phyloP scores from a whole-genome alignment of 441 rosid species.

The Eutrema salsugineum region DNA sequence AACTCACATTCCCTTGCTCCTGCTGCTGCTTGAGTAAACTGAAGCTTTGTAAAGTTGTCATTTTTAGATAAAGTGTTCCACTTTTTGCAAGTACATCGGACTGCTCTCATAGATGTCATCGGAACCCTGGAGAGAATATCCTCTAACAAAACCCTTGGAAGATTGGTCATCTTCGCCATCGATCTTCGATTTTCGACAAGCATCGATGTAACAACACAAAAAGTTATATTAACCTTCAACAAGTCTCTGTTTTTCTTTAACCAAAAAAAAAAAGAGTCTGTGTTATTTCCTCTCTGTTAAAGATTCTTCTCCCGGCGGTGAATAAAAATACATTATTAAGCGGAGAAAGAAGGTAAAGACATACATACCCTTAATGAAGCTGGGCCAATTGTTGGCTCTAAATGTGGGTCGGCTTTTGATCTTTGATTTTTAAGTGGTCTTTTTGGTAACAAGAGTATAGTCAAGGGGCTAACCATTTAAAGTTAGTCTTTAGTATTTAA shows the following conservation, averaged over 20 bases:
- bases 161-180: not conserved
- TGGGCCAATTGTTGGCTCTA: not conserved
- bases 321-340: no score
- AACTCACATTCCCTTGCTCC: not conserved
- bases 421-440: no score
- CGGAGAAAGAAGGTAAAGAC: no score
- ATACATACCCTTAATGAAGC: not conserved
- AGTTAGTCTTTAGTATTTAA: not conserved
- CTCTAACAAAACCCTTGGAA: not conserved
- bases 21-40: not conserved
- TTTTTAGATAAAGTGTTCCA: not conserved
- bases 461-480: not conserved
- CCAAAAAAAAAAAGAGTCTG: no score
- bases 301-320: no score
- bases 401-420: not conserved
- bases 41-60: not conserved
- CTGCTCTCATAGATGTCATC: not conserved
- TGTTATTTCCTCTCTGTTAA: no score
- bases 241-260: no score
- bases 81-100: constrained; percentile 7
- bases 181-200: not conserved
- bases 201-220: not conserved
- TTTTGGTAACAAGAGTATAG: not conserved
- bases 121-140: not conserved
- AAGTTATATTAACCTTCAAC: not conserved